Evolutionary conservation across 306 rosid genomes (phyloP), one percentile per base, ranked within the genome.

Genomic region (Vicia villosa): DNA sequence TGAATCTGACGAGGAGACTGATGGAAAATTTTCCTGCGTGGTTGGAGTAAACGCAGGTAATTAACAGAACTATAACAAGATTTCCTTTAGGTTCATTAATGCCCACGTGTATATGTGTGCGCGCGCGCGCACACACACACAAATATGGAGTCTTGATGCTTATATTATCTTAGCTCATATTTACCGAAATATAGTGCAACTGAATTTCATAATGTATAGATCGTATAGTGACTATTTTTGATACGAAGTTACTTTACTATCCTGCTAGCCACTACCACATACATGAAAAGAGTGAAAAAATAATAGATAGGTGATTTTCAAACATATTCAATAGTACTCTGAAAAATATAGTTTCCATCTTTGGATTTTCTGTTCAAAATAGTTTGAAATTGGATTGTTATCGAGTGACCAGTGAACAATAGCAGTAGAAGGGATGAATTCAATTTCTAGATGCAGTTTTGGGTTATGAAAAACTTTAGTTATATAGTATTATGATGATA

Each of bases 1-100:
- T 47, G 97, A 89, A 59, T 89, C 97, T 2, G 99, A 95, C 62
- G 99, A 91, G 82, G 99, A 95, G 74, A 68, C 72, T 6, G 88
- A 83, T 49, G 82, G 66, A 80, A 86, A 78, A 63, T 86, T 91
- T 78, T 84, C 91, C 78, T 95, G 87, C 84, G 76, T 90, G 86
- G 28, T 79, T 56, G 83, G 77, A 50, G 87, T 80, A 66, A 77
- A 74, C 38, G 38, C 88, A 86, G 97, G 98, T 93, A 77, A 64
- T 72, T 74, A 37, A 66, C 70, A 47, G 51, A 80, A 54, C 72
- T 68, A 77, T 62, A 72, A 36, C 64, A 16, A 15, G 62, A 61
- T 45, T 43, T 74, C 32, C 36, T 40, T 19, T 47, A 17, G 43
- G 16, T 67, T 59, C 36, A 41, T 46, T 66, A 56, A 13, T 12